phyloP scores from a whole-genome alignment of 2,329 filamentous ascomycete genomes.

The Botrytis medusae region DNA sequence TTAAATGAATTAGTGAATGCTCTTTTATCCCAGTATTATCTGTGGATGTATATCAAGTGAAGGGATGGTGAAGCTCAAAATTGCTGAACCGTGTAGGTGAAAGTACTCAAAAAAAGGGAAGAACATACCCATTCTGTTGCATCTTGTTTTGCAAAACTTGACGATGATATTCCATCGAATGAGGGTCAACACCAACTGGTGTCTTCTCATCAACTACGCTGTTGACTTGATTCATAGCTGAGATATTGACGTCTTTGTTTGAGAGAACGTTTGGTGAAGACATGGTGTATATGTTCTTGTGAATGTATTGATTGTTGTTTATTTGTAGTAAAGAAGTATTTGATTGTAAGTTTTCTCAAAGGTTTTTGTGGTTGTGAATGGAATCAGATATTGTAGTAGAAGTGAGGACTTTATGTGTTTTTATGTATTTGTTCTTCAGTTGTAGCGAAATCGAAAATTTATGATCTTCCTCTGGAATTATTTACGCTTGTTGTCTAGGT shows the following conservation, averaged over 20 bases:
- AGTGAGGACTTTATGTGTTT: conserved; percentile 11
- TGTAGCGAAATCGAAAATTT: conserved; percentile 16
- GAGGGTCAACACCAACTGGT: conserved; percentile 44
- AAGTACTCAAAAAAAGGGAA: background rate
- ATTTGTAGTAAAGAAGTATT: background rate
- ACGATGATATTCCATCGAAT: conserved; percentile 76
- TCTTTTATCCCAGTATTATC: background rate
- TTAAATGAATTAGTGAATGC: conserved; percentile 2
- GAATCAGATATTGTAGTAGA: conserved; percentile 9
- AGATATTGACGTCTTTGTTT: conserved; percentile 64
- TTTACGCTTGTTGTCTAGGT: conserved; percentile 16
- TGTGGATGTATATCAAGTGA: background rate
- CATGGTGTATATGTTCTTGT: conserved; percentile 45
- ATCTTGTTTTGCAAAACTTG: conserved; percentile 73
- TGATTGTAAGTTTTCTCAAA: background rate
- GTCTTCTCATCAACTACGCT: conserved; percentile 32
- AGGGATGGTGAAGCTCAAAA: background rate
- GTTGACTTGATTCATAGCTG: conserved; percentile 40
- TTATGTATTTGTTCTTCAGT: conserved; percentile 17
- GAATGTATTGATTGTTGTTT: background rate
- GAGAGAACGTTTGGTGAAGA: conserved; percentile 56
- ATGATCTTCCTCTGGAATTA: conserved; percentile 14
- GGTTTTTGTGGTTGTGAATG: background rate
- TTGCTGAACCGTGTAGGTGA: too few relatives aligned
- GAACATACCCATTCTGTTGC: conserved; percentile 62